phyloP scores from a whole-genome alignment of 371 early-diverging fungal species.

The Apophysomyces ossiformis region DNA sequence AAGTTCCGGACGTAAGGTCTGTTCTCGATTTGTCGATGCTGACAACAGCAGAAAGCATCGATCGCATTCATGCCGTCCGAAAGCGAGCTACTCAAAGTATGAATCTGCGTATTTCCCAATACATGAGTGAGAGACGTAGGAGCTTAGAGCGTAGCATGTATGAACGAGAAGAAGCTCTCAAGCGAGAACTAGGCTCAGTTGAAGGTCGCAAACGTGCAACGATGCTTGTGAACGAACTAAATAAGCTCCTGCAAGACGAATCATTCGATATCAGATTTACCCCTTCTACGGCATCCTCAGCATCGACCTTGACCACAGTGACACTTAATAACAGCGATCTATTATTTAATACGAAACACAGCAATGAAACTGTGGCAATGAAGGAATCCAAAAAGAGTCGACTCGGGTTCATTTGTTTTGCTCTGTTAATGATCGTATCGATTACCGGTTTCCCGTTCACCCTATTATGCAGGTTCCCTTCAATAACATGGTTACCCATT shows the following conservation, averaged over 20 bases:
- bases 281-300: neutral
- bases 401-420: neutral
- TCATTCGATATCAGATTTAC: neutral
- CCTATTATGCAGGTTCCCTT: neutral
- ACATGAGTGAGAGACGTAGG: constrained; percentile 32
- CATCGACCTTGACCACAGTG: neutral
- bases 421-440: neutral
- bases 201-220: constrained; percentile 22
- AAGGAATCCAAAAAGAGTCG: neutral
- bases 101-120: constrained; percentile 30
- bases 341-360: neutral
- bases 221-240: constrained; percentile 20
- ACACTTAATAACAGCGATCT: neutral
- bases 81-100: constrained; percentile 22
- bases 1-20: constrained; percentile 10
- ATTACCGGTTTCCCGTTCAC: neutral
- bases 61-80: constrained; percentile 26
- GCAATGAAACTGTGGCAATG: neutral
- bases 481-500: neutral
- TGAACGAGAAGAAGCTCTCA: constrained; percentile 21
- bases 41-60: constrained; percentile 26
- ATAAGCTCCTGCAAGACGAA: constrained; percentile 20
- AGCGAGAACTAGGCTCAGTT: constrained; percentile 16
- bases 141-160: constrained; percentile 20
- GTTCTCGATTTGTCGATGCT: constrained; percentile 15